phyloP scores from a whole-genome alignment of 208 protist species.

The Angomonas desouzai region DNA sequence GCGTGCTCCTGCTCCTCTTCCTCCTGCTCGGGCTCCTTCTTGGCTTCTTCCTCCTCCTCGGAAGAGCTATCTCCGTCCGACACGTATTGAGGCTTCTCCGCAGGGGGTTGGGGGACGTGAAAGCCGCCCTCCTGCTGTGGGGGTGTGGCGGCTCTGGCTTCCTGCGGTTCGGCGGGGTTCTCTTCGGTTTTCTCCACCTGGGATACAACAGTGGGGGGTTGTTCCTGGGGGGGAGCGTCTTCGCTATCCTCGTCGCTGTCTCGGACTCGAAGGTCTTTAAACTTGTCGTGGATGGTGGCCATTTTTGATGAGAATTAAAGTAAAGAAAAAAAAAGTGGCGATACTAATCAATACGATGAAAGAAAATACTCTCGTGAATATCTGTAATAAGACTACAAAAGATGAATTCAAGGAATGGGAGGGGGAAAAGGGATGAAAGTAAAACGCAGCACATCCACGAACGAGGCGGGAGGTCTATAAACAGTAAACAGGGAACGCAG shows the following conservation, averaged over 20 bases:
- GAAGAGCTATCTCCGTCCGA: constrained; percentile 5
- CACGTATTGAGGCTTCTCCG: constrained; percentile 3
- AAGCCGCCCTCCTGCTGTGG: neutral
- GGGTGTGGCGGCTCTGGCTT: neutral
- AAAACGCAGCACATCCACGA: too few species aligned
- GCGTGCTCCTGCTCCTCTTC: neutral
- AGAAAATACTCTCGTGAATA: too few species aligned
- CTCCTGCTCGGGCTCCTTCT: neutral
- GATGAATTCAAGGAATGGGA: too few species aligned
- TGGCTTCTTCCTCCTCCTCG: neutral
- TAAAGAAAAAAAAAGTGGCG: constrained; percentile 16
- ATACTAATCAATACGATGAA: constrained; percentile 3
- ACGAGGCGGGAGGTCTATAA: too few species aligned
- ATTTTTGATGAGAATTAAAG: constrained; percentile 11
- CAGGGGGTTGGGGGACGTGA: neutral
- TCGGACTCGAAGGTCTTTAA: neutral
- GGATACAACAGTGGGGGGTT: neutral
- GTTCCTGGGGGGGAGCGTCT: neutral
- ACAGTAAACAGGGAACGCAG: constrained; percentile 8
- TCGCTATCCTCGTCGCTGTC: constrained; percentile 14
- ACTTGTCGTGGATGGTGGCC: constrained; percentile 2
- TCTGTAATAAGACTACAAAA: too few species aligned
- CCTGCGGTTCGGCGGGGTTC: neutral
- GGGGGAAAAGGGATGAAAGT: too few species aligned
- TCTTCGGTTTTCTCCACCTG: neutral